These are phyloP conservation scores for Pelargonium cotyledonis DNA, from an alignment of 441 rosid species.

Conservation along the genomic window DNA sequence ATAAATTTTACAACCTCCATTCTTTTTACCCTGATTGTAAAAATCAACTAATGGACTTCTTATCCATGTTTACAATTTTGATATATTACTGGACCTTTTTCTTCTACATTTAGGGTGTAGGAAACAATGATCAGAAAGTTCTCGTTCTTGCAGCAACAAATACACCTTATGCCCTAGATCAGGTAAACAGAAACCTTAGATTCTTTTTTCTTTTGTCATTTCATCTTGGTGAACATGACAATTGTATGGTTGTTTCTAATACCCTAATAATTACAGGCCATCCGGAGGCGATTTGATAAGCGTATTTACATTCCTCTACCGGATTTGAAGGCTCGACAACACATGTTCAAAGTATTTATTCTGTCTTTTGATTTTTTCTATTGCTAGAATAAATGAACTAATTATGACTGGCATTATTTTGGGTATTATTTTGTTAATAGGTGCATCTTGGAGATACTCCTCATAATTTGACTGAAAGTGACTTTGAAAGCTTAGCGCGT, in stretches of 20 bases:
- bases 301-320: conserved; percentile 99
- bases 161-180: conserved; percentile 96
- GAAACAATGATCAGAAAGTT: conserved; percentile 87
- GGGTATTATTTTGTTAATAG: conserved; percentile 32
- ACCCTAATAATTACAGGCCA: conserved; percentile 59
- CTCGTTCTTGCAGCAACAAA: conserved; percentile 98
- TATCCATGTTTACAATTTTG: conserved; percentile 1
- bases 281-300: conserved; percentile 97
- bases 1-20: too few species aligned
- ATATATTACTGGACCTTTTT: conserved; percentile 5
- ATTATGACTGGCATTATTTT: neutral
- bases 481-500: conserved; percentile 80
- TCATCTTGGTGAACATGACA: conserved; percentile 14
- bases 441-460: conserved; percentile 99
- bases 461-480: conserved; percentile 83
- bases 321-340: conserved; percentile 87
- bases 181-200: conserved; percentile 36
- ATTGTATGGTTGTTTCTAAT: conserved; percentile 25
- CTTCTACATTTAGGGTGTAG: conserved; percentile 68
- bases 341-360: conserved; percentile 82
- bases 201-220: conserved; percentile 18
- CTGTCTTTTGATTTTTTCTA: conserved; percentile 3
- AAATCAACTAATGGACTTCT: neutral
- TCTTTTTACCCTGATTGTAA: neutral
- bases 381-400: neutral